phyloP scores from a whole-genome alignment of 192 early-diverging fungal genomes.

The Lunasporangiospora selenospora region DNA sequence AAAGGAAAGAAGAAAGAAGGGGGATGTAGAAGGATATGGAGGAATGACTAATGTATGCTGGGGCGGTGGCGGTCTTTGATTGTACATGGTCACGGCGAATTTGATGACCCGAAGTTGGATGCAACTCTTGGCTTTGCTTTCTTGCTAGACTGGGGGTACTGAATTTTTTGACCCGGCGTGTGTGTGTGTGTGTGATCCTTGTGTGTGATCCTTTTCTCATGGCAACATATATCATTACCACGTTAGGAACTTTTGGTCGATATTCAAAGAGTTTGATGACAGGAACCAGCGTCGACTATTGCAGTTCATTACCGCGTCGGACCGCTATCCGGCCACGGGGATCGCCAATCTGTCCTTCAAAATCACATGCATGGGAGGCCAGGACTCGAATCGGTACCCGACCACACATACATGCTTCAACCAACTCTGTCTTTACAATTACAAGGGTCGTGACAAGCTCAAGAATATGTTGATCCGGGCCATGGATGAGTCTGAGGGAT shows the following conservation, averaged over 20 bases:
- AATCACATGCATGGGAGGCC: constrained; percentile 74
- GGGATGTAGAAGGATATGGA: too few relatives aligned
- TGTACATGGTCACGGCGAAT: too few relatives aligned
- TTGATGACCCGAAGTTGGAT: too few relatives aligned
- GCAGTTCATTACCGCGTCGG: constrained; percentile 93
- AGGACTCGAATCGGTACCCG: constrained; percentile 71
- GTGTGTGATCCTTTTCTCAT: too few relatives aligned
- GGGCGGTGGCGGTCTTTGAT: too few relatives aligned
- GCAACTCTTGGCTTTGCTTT: too few relatives aligned
- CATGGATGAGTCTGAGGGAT: constrained; percentile 80
- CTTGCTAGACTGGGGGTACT: too few relatives aligned
- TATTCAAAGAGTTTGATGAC: constrained; percentile 70
- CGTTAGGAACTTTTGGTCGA: constrained; percentile 76
- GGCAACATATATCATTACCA: not conserved
- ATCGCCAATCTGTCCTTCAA: constrained; percentile 69
- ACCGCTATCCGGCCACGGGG: constrained; percentile 86
- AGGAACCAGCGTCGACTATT: constrained; percentile 75
- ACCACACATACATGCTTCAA: constrained; percentile 97
- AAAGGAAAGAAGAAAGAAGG: too few relatives aligned
- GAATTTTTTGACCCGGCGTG: too few relatives aligned
- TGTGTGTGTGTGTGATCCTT: too few relatives aligned
- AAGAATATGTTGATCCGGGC: constrained; percentile 72
- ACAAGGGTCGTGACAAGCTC: constrained; percentile 71
- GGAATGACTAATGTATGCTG: too few relatives aligned
- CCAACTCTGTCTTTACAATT: constrained; percentile 85